These are phyloP conservation scores for Eimeria sp. DNA, from an alignment of 169 alveolate genomes.

Conservation along the genomic window DNA sequence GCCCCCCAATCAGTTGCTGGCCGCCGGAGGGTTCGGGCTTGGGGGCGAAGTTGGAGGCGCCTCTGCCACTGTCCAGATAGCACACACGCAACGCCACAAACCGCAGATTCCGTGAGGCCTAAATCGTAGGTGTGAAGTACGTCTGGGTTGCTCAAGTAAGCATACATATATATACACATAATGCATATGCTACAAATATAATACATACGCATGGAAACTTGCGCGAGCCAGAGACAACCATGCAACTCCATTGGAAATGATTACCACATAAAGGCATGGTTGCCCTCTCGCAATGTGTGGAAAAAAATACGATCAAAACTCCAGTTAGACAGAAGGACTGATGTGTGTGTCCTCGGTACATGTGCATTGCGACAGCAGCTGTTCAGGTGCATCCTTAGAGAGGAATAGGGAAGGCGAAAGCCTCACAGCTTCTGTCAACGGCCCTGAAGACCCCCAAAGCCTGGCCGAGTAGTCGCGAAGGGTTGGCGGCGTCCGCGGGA, in stretches of 20 bases:
- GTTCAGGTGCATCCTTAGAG: background rate
- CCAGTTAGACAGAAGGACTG: background rate
- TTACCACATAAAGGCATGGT: background rate
- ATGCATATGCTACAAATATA: background rate
- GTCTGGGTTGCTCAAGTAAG: background rate
- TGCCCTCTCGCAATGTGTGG: background rate
- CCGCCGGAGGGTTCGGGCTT: background rate
- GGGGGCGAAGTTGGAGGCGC: conserved; percentile 4
- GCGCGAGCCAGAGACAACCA: background rate
- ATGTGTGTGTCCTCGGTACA: background rate
- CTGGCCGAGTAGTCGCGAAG: conserved; percentile 85
- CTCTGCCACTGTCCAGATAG: background rate
- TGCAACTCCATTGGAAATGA: background rate
- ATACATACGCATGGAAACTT: background rate
- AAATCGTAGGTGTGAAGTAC: background rate
- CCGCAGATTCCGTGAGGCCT: background rate
- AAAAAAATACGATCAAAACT: background rate
- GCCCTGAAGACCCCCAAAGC: conserved; percentile 73
- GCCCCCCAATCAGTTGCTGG: background rate
- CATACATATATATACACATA: background rate
- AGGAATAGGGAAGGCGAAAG: background rate
- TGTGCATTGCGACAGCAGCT: background rate
- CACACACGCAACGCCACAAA: background rate
- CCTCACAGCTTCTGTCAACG: conserved; percentile 44
- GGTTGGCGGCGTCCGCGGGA: conserved; percentile 90